Evolutionary conservation across 495 filamentous ascomycete species (phyloP).

Genomic region (Chaetomium fimeti): DNA sequence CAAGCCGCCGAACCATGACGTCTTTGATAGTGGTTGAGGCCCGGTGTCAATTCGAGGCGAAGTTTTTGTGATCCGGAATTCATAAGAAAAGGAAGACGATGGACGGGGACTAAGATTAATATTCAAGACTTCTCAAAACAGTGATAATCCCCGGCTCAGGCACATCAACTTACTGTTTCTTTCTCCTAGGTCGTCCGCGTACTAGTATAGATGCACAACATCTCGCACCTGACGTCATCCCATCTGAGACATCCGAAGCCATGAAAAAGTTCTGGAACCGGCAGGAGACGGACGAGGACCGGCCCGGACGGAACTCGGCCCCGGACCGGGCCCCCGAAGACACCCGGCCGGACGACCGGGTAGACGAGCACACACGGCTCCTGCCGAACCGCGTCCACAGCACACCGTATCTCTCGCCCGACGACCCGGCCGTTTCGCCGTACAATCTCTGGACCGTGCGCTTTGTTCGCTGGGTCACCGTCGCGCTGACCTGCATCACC

Average conservation of each 20-base stretch:
- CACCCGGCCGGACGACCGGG: constrained; percentile 30
- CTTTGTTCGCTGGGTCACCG: constrained; percentile 67
- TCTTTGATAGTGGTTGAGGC: constrained; percentile 8
- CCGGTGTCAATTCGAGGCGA: constrained; percentile 1
- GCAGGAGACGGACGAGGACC: constrained; percentile 5
- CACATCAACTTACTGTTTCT: background rate
- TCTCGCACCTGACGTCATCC: constrained; percentile 8
- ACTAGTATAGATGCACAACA: background rate
- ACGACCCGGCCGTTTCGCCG: constrained; percentile 93
- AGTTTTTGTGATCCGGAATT: background rate
- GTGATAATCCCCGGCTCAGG: background rate
- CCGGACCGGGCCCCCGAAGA: constrained; percentile 16
- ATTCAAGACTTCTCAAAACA: background rate
- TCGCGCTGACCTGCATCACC: constrained; percentile 67
- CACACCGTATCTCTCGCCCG: constrained; percentile 72
- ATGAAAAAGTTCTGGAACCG: constrained; percentile 16
- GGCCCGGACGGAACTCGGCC: background rate
- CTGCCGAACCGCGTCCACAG: constrained; percentile 57
- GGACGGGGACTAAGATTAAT: background rate
- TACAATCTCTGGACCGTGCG: constrained; percentile 94
- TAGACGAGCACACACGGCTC: constrained; percentile 74
- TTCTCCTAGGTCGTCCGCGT: background rate
- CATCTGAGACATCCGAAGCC: background rate
- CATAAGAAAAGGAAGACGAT: background rate
- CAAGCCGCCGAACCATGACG: constrained; percentile 18